Percentiles rank a stretch among this genome's conserved stretches.
Conservation (phyloP, 2,329 filamentous ascomycete species). For the Emmonsiellopsis sp. region DNA sequence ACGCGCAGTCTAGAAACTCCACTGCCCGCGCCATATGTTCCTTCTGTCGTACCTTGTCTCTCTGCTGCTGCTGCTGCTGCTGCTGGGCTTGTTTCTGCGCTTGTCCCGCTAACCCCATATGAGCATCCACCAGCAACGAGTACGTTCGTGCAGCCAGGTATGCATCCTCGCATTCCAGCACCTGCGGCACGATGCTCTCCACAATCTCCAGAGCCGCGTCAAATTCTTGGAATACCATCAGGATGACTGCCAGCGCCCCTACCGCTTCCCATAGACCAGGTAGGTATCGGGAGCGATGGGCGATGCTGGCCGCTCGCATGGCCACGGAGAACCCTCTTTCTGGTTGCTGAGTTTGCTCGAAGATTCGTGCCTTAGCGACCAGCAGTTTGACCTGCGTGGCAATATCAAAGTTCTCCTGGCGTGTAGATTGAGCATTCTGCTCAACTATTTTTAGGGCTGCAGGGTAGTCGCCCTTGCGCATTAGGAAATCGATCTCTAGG, state of each 20-base stretch:
- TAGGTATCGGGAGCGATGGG: conserved; percentile 60
- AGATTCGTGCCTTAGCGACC: conserved; percentile 61
- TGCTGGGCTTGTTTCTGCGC: conserved; percentile 17
- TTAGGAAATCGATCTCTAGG: conserved; percentile 51
- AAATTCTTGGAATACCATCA: conserved; percentile 64
- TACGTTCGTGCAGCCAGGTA: conserved; percentile 59
- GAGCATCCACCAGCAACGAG: conserved; percentile 62
- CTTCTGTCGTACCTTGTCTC: conserved; percentile 36
- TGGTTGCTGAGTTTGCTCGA: conserved; percentile 58
- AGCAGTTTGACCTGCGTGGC: conserved; percentile 62
- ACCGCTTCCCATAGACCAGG: conserved; percentile 65
- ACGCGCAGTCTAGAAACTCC: conserved; percentile 54
- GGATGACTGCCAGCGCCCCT: conserved; percentile 56
- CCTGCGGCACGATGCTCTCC: conserved; percentile 62
- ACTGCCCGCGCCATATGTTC: conserved; percentile 52
- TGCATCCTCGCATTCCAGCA: conserved; percentile 61
- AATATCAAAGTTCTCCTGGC: conserved; percentile 51
- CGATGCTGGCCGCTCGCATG: conserved; percentile 64
- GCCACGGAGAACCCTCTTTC: conserved; percentile 69
- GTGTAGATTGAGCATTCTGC: conserved; percentile 42
- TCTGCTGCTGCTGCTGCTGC: conserved; percentile 9
- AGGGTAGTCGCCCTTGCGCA: conserved; percentile 44
- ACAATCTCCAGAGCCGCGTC: conserved; percentile 56
- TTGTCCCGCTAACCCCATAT: conserved; percentile 65
- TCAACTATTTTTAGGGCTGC: conserved; percentile 49